phyloP scores from a whole-genome alignment of 768 basidiomycete species.

The Hygrophorus russula region DNA sequence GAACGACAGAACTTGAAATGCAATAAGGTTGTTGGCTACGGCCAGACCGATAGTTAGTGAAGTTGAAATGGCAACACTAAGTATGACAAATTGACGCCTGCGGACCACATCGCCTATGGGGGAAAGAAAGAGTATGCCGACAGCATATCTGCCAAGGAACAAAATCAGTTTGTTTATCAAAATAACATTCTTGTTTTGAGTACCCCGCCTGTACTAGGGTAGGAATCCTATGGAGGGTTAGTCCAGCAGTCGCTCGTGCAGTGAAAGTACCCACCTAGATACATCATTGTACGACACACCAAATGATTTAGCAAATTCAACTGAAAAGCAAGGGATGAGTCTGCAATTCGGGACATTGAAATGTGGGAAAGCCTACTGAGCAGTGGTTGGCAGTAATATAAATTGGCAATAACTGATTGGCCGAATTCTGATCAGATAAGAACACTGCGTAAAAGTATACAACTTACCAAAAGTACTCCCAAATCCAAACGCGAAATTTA shows the following conservation, averaged over 20 bases:
- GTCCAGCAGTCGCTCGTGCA: not conserved
- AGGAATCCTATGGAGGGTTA: conserved; percentile 10
- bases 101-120: conserved; percentile 59
- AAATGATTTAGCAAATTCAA: conserved; percentile 32
- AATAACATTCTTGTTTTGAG: not conserved
- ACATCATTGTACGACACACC: conserved; percentile 16
- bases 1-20: conserved; percentile 60
- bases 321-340: conserved; percentile 14
- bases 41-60: conserved; percentile 63
- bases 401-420: conserved; percentile 62
- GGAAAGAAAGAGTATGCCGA: conserved; percentile 62
- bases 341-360: not conserved
- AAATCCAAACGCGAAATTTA: conserved; percentile 53
- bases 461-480: conserved; percentile 46
- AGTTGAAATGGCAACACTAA: conserved; percentile 42
- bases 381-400: conserved; percentile 79
- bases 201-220: conserved; percentile 43
- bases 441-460: not conserved
- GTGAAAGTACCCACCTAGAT: conserved; percentile 11
- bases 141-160: conserved; percentile 44
- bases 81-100: conserved; percentile 57
- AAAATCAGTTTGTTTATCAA: not conserved
- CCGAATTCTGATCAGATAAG: not conserved
- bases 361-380: conserved; percentile 36
- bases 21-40: conserved; percentile 42